Evolutionary conservation across 345 rosid species (phyloP).

Genomic region (Psidium friedrichsthalianum): DNA sequence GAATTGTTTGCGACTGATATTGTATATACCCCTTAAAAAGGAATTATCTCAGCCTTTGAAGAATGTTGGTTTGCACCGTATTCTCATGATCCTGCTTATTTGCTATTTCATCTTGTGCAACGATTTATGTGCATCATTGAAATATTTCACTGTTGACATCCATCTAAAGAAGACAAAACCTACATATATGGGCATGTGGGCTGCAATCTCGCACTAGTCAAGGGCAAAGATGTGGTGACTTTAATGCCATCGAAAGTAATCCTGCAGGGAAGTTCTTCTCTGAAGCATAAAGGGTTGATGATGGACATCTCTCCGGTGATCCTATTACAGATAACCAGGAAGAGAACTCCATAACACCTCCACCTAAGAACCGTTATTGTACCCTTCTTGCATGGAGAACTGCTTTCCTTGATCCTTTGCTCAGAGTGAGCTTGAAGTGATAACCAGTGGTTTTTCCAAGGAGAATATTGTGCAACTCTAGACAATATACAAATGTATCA

Average conservation of each 20-base stretch:
- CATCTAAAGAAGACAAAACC: slow-evolving; percentile 16
- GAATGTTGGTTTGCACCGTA: background rate
- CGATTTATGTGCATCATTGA: background rate
- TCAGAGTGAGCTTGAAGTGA: slow-evolving; percentile 21
- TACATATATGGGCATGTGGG: slow-evolving; percentile 21
- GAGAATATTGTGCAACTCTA: background rate
- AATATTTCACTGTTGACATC: slow-evolving; percentile 10
- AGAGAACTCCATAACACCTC: background rate
- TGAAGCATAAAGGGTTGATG: background rate
- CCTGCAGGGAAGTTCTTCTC: background rate
- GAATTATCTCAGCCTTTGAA: background rate
- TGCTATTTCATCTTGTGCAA: background rate
- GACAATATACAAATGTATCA: slow-evolving; percentile 6
- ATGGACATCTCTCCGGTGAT: background rate
- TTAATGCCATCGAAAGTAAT: slow-evolving; percentile 19
- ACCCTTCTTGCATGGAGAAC: slow-evolving; percentile 28
- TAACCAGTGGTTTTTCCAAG: slow-evolving; percentile 21
- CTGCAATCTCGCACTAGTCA: slow-evolving; percentile 40
- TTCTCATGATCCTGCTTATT: background rate
- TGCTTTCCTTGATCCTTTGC: slow-evolving; percentile 28
- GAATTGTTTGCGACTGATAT: background rate
- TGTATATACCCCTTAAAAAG: background rate
- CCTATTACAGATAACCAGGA: background rate
- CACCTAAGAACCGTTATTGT: slow-evolving; percentile 7
- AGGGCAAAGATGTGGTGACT: slow-evolving; percentile 34